Evolutionary conservation across 2,329 filamentous ascomycete species (phyloP).

Genomic region (Hymenoscyphus scutula): DNA sequence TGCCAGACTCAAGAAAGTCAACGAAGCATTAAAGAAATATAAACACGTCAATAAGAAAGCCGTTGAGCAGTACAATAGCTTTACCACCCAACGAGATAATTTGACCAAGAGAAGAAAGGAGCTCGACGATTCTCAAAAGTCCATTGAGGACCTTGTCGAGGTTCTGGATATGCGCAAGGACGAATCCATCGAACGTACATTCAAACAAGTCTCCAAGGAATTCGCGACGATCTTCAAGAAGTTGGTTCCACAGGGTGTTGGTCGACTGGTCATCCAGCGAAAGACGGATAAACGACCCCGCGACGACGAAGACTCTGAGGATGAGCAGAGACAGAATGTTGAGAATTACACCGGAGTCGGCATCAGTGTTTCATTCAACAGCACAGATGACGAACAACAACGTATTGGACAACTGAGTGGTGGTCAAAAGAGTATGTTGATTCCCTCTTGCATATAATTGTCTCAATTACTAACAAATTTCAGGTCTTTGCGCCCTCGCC

Average conservation of each 20-base stretch:
- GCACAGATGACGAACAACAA: constrained; percentile 96
- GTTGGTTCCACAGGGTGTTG: constrained; percentile 89
- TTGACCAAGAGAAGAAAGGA: constrained; percentile 82
- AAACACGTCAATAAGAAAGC: constrained; percentile 99
- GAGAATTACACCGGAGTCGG: constrained; percentile 97
- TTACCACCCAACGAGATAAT: constrained; percentile 86
- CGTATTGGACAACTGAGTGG: constrained; percentile 95
- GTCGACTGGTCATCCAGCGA: constrained; percentile 87
- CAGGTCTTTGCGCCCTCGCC: constrained; percentile 91
- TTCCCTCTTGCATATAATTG: constrained; percentile 3
- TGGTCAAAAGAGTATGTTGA: constrained; percentile 85
- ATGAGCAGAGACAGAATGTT: constrained; percentile 67
- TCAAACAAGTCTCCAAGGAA: constrained; percentile 94
- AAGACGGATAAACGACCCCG: constrained; percentile 70
- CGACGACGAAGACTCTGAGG: constrained; percentile 67
- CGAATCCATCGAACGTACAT: constrained; percentile 95
- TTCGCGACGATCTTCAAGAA: constrained; percentile 93
- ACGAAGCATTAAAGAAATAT: constrained; percentile 92
- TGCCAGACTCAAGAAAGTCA: constrained; percentile 77
- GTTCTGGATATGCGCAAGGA: constrained; percentile 95
- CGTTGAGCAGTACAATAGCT: constrained; percentile 98
- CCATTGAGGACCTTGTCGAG: constrained; percentile 88
- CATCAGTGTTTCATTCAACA: constrained; percentile 98
- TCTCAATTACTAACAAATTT: constrained; percentile 22
- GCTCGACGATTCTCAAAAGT: constrained; percentile 79